Percentiles rank a stretch among this genome's conserved stretches.
phyloP scores from a whole-genome alignment of 352 stramenopile species.

The Pythium coloratum region DNA sequence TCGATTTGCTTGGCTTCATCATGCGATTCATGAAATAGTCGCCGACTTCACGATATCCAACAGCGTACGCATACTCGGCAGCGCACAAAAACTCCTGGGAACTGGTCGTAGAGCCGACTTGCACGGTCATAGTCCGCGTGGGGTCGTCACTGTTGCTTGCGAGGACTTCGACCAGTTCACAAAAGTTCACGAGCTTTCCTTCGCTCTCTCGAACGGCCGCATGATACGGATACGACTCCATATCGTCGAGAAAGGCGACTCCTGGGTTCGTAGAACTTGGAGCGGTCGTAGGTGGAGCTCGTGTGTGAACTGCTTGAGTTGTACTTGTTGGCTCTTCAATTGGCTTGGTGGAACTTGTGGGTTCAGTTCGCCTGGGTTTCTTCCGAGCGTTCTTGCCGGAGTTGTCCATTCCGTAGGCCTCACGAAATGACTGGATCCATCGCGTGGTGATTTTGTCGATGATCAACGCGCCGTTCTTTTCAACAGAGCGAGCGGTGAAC shows the following conservation, averaged over 20 bases:
- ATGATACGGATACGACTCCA: background rate
- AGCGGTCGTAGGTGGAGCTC: no score
- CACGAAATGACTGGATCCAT: background rate
- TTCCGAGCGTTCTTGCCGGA: background rate
- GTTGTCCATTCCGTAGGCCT: background rate
- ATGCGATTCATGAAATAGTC: background rate
- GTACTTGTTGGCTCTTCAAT: no score
- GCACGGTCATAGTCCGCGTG: background rate
- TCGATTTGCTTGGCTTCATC: background rate
- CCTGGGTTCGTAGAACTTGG: background rate
- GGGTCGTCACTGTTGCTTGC: background rate
- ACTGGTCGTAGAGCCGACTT: background rate
- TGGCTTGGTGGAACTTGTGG: no score
- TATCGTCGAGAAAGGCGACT: background rate
- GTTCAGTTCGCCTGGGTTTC: background rate
- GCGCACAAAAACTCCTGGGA: background rate
- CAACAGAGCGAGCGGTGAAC: background rate
- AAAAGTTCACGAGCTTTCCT: background rate
- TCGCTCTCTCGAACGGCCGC: background rate
- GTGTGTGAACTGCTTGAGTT: no score
- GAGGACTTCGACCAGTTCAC: background rate
- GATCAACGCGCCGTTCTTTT: background rate
- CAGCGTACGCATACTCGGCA: background rate
- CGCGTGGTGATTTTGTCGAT: background rate
- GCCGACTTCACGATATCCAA: background rate